Evolutionary conservation across 805 yeast species (phyloP), one percentile per base, ranked within the genome.

Genomic region (Candida succiphila): DNA sequence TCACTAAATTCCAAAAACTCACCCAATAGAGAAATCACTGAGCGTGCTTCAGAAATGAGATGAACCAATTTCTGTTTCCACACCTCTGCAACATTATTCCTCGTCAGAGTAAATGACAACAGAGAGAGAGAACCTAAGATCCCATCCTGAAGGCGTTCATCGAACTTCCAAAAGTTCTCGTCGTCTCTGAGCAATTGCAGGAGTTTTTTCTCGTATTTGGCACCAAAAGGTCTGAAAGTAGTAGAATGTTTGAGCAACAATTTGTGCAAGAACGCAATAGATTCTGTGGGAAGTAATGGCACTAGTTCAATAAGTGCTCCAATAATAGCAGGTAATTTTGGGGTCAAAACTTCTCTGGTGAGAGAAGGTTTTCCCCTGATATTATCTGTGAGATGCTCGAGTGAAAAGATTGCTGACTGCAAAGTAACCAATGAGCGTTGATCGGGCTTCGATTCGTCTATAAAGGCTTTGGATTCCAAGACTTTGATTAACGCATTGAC

Each of bases 331-430:
- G 83, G 74, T 37, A 89, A 60, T 44, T 78, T 78, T 7, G 96
- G 94, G 2, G 94, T 83, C 36, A 86, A 66, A 7, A 81, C 61
- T 49, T 87, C 95, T 51, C 96, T 71, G 3, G 89, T 78, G 27
- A 89, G 65, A 1, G 87, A 78, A 1, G 94, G 85, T 49, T 87
- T 87, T 2, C 86, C 89, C 49, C 82, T 72, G 37, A 79, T 75
- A 30, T 67, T 60, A 30, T 59, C 54, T 36, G 70, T 61, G 2
- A 69, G 46, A 36, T 48, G 49, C 27, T 63, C 56, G 32, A 71
- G 43, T 27, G 70, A 54, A 26, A 66, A 67, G 23, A 66, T 52
- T 36, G 41, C 60, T 49, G 50, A 51, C 43, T 43, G 63, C 40
- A 45, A 59, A 14, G 58, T 48, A 8, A 42, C 32, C 12, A 47